Base-by-base conservation (phyloP, 108 stramenopile species). In the Nitzschia palea region DNA sequence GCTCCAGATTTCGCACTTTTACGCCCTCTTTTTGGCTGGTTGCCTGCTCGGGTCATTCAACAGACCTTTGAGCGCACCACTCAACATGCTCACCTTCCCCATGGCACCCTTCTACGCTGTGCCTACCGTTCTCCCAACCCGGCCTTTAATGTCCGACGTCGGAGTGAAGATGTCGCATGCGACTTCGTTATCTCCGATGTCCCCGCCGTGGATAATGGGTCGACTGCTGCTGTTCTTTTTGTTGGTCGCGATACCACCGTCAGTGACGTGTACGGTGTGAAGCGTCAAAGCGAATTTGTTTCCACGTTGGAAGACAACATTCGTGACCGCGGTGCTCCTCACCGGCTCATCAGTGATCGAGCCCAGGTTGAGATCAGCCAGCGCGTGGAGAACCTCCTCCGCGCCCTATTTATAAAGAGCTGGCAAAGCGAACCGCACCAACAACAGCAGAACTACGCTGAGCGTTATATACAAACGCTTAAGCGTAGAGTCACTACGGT, bases 361-460 rank as follows among this genome's bases (percentile, higher is more conserved):
- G 60, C 67, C 3, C 35, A 60, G 30, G 63, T 33, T 29, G 33
- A 62, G 27, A 55, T 58, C 12, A 30, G 48, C 42, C 36, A 52
- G 14, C 6, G 20, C 3, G 67, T 73, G 14, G 17, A 58, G 5
- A 36, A 60, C 2, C 18, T 69, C 2, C 61, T 68, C 1, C 59
- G 78, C 3, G 12, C 30, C 1, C 30, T 57, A 1, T 47, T 18
- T 23, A 69, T 68, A 33, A 18, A 26, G 2, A 5, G 12, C 0
- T 65, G 37, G 54, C 60, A 64, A n/a, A 57, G 33, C 25, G 78
- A 79, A 44, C 72, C 72, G 5, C 31, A 63, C 32, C 58, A 78
- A 12, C 77, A 66, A 40, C 65, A 78, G 30, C 77, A 78, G 27
- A 78, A 78, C 47, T 27, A 22, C 36, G 70, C 71, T 18, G 77